These are phyloP conservation scores for Alternaria conjuncta DNA, from an alignment of 2,329 filamentous ascomycete species.

Conservation along the genomic window DNA sequence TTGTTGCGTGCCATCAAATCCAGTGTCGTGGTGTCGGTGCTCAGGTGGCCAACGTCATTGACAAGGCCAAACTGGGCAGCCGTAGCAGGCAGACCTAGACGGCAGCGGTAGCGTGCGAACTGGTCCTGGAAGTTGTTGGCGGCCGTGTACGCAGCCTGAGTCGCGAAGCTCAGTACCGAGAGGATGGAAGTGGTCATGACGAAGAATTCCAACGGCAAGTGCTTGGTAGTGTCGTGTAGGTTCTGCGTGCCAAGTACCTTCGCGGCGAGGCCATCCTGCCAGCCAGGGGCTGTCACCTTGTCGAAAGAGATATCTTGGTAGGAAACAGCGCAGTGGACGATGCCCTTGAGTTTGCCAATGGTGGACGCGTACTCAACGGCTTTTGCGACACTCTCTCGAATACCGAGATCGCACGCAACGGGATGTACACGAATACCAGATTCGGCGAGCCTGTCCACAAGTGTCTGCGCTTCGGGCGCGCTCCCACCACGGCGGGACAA, in stretches of 20 bases:
- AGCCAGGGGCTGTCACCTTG: not conserved
- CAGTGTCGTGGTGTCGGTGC: constrained; percentile 5
- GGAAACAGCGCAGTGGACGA: constrained; percentile 18
- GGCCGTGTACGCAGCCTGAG: constrained; percentile 30
- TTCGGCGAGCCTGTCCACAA: not conserved
- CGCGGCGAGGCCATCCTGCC: constrained; percentile 14
- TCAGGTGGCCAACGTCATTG: constrained; percentile 24
- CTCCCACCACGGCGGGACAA: constrained; percentile 11
- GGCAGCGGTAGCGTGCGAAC: constrained; percentile 24
- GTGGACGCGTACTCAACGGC: not conserved
- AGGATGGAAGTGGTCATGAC: constrained; percentile 26
- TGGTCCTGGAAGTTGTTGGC: constrained; percentile 30
- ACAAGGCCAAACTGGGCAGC: constrained; percentile 34
- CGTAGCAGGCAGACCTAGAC: constrained; percentile 20
- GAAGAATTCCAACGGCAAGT: constrained; percentile 34
- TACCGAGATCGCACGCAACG: constrained; percentile 13
- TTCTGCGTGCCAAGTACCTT: constrained; percentile 38
- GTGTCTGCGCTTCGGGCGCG: not conserved
- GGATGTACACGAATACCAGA: not conserved
- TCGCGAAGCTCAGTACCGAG: constrained; percentile 16
- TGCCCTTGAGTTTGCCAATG: constrained; percentile 11
- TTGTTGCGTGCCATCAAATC: constrained; percentile 14
- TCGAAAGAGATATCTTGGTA: constrained; percentile 15
- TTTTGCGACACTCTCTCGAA: not conserved
- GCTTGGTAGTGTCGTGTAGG: constrained; percentile 25